phyloP scores from a whole-genome alignment of 441 rosid species.

The Aleurites moluccanus region DNA sequence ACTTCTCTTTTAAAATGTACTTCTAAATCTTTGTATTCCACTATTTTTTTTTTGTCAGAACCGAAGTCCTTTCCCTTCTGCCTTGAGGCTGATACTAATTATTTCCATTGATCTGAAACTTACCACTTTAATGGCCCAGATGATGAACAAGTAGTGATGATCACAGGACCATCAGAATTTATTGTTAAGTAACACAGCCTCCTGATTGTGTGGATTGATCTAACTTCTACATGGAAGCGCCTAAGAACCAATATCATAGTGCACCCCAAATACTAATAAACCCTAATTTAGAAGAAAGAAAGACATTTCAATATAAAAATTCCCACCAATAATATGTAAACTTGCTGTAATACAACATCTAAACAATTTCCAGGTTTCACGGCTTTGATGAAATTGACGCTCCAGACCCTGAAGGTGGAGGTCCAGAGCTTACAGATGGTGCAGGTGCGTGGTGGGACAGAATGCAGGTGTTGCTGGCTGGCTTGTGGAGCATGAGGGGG shows the following conservation, averaged over 20 bases:
- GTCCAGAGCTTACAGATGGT: slow-evolving; percentile 28
- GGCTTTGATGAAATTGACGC: slow-evolving; percentile 29
- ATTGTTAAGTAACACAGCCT: too few relatives aligned
- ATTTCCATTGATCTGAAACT: too few relatives aligned
- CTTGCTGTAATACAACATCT: not conserved
- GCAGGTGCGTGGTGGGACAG: slow-evolving; percentile 37
- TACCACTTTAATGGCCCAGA: too few relatives aligned
- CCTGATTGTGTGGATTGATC: not conserved
- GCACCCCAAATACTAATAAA: not conserved
- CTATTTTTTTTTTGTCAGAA: too few relatives aligned
- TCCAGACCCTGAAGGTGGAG: slow-evolving; percentile 32
- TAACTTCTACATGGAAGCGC: not conserved
- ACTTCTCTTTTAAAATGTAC: too few relatives aligned
- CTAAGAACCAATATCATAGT: not conserved
- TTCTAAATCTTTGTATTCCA: too few relatives aligned
- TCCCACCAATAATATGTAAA: not conserved
- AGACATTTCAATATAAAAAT: not conserved
- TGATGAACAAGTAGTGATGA: too few relatives aligned
- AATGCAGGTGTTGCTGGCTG: slow-evolving; percentile 57
- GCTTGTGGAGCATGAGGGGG: slow-evolving; percentile 45
- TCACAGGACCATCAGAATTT: too few relatives aligned
- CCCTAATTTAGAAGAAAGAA: not conserved
- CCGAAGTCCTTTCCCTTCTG: too few relatives aligned
- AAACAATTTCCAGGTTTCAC: slow-evolving; percentile 11
- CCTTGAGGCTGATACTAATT: too few relatives aligned